These are phyloP conservation scores for Debaryomyces maramus DNA, from an alignment of 805 yeast genomes.

Conservation along the genomic window DNA sequence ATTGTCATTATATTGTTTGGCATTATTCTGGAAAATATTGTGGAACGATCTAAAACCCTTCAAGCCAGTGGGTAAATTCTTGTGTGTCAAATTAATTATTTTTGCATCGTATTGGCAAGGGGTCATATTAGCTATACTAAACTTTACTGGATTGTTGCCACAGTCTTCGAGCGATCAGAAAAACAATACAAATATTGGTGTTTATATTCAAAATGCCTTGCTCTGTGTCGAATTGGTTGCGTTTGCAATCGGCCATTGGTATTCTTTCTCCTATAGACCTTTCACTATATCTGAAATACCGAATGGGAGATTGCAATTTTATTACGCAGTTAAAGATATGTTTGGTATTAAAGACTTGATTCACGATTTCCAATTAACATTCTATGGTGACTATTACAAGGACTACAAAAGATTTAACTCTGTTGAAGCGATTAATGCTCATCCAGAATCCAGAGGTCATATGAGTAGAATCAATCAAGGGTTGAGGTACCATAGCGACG, in stretches of 20 bases:
- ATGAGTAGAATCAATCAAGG: conserved; percentile 80
- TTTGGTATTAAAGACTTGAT: conserved; percentile 74
- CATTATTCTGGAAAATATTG: conserved; percentile 91
- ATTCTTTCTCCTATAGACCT: conserved; percentile 76
- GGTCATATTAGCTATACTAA: conserved; percentile 52
- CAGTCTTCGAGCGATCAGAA: conserved; percentile 22
- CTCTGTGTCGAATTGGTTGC: conserved; percentile 81
- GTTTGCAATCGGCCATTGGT: conserved; percentile 87
- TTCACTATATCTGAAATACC: conserved; percentile 64
- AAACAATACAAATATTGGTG: conserved; percentile 44
- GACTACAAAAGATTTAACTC: conserved; percentile 84
- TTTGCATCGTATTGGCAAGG: conserved; percentile 99
- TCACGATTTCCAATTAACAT: conserved; percentile 73
- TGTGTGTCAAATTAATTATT: conserved; percentile 89
- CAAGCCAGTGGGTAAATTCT: conserved; percentile 88
- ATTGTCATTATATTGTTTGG: conserved; percentile 78
- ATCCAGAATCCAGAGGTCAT: conserved; percentile 63
- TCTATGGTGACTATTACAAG: conserved; percentile 65
- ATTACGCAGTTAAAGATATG: conserved; percentile 72
- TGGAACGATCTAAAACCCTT: conserved; percentile 72
- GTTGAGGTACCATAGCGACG: conserved; percentile 73
- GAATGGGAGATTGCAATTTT: conserved; percentile 61
- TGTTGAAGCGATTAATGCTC: conserved; percentile 65
- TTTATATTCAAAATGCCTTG: conserved; percentile 71
- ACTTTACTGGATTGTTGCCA: conserved; percentile 48